Conservation (phyloP, 2,329 filamentous ascomycete genomes). For the Endoconidiophora polonica region DNA sequence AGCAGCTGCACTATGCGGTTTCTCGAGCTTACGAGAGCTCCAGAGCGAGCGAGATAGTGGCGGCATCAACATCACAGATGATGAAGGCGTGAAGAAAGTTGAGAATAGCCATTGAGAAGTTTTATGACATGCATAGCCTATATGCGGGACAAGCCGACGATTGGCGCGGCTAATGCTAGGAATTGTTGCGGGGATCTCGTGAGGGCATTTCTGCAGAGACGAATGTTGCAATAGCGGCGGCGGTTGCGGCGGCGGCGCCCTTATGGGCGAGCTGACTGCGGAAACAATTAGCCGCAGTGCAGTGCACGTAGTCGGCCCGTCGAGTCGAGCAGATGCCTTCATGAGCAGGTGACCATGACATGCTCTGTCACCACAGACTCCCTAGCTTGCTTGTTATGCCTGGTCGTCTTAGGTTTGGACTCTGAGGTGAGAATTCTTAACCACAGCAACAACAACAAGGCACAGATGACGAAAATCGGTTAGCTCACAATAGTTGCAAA, state of each 20-base stretch:
- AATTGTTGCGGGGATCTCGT: not conserved
- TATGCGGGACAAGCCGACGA: not conserved
- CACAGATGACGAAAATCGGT: too few relatives aligned
- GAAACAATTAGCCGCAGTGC: conserved; percentile 27
- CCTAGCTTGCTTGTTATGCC: too few relatives aligned
- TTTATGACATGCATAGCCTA: conserved; percentile 6
- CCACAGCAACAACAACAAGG: too few relatives aligned
- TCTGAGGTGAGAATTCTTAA: too few relatives aligned
- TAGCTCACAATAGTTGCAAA: too few relatives aligned
- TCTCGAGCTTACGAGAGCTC: not conserved
- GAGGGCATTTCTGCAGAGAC: not conserved
- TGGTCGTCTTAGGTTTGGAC: too few relatives aligned
- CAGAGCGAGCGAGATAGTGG: conserved; percentile 2
- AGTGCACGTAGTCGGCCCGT: conserved; percentile 42
- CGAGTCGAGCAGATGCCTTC: conserved; percentile 42
- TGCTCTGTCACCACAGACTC: not conserved
- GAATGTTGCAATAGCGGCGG: not conserved
- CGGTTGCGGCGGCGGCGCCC: not conserved
- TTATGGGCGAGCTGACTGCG: not conserved
- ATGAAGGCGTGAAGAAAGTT: conserved; percentile 20
- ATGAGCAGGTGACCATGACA: conserved; percentile 26
- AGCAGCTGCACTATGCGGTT: not conserved
- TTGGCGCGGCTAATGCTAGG: not conserved
- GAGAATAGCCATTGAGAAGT: conserved; percentile 23
- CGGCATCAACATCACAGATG: conserved; percentile 7